These are phyloP conservation scores for Psidium friedrichsthalianum DNA, from an alignment of 345 rosid species.

Conservation along the genomic window DNA sequence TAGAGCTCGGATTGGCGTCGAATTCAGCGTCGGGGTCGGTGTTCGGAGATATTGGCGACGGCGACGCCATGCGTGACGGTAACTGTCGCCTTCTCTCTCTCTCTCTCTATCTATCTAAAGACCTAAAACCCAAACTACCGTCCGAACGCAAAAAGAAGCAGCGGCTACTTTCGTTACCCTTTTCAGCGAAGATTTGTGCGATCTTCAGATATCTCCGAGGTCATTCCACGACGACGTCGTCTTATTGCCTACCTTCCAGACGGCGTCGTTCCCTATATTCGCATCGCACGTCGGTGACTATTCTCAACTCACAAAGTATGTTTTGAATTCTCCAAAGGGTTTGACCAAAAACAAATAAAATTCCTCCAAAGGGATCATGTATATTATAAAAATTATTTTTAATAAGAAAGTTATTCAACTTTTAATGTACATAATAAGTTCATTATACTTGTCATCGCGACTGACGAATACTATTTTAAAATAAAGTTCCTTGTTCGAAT, in stretches of 20 bases:
- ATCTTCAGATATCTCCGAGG: not conserved
- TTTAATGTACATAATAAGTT: rapidly evolving
- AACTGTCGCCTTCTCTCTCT: not conserved
- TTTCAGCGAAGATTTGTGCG: not conserved
- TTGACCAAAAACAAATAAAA: too few species aligned
- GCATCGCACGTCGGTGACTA: not conserved
- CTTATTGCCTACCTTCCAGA: not conserved
- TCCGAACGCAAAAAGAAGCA: not conserved
- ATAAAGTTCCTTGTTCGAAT: too few species aligned
- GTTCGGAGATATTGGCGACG: conserved; percentile 17
- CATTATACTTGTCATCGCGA: rapidly evolving
- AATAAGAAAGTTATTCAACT: not conserved
- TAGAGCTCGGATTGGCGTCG: conserved; percentile 16
- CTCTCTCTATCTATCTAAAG: not conserved
- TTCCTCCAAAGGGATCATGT: not conserved
- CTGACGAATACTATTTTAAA: not conserved
- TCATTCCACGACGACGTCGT: not conserved
- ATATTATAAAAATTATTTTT: not conserved
- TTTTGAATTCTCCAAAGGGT: not conserved
- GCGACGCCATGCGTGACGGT: conserved; percentile 23
- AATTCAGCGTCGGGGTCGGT: conserved; percentile 8
- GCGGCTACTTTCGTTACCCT: not conserved
- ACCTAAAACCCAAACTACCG: not conserved
- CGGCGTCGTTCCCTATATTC: not conserved
- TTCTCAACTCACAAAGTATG: not conserved